A percentile compares a stretch with the other conserved stretches of the same genome.
Evolutionary conservation across 2,329 filamentous ascomycete species (phyloP).

Genomic region (Talaromyces sp.): DNA sequence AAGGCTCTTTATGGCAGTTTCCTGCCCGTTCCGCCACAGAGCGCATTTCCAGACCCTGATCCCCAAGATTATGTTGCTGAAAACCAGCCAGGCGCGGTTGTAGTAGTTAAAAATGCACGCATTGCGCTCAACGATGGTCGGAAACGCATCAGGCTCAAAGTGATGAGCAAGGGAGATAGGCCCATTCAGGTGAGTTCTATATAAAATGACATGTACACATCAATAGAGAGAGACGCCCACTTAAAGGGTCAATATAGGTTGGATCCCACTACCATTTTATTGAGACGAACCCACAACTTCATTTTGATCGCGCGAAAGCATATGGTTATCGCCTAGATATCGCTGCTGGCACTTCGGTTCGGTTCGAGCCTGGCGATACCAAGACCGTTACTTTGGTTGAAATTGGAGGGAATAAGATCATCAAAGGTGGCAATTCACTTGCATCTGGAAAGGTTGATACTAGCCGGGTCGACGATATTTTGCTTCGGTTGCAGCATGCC

Average conservation of each 20-base stretch:
- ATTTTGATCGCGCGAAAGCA: slow-evolving; percentile 76
- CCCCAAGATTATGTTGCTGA: slow-evolving; percentile 60
- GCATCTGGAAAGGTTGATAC: slow-evolving; percentile 67
- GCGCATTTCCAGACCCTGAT: slow-evolving; percentile 61
- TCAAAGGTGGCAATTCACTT: slow-evolving; percentile 76
- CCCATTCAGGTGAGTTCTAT: slow-evolving; percentile 66
- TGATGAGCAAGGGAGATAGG: slow-evolving; percentile 81
- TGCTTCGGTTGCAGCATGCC: slow-evolving; percentile 59
- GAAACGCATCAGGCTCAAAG: slow-evolving; percentile 64
- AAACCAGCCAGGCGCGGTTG: slow-evolving; percentile 72
- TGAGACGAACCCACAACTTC: slow-evolving; percentile 83
- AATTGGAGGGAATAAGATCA: slow-evolving; percentile 73
- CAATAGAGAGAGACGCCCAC: too few species aligned
- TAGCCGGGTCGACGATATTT: slow-evolving; percentile 58
- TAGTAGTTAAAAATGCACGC: slow-evolving; percentile 58
- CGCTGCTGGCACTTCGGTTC: slow-evolving; percentile 80
- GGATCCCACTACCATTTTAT: slow-evolving; percentile 96
- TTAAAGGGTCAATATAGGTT: slow-evolving; percentile 38
- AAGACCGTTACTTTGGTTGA: slow-evolving; percentile 88
- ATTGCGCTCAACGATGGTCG: slow-evolving; percentile 69
- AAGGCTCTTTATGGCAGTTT: slow-evolving; percentile 88
- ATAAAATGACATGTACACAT: too few species aligned
- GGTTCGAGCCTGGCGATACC: slow-evolving; percentile 88
- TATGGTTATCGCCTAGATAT: slow-evolving; percentile 88
- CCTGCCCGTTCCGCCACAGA: slow-evolving; percentile 66